Percentiles rank a stretch among this genome's conserved stretches.
Evolutionary conservation across 1,139 yeast genomes (phyloP).

Genomic region (Meyerozyma athensensis): DNA sequence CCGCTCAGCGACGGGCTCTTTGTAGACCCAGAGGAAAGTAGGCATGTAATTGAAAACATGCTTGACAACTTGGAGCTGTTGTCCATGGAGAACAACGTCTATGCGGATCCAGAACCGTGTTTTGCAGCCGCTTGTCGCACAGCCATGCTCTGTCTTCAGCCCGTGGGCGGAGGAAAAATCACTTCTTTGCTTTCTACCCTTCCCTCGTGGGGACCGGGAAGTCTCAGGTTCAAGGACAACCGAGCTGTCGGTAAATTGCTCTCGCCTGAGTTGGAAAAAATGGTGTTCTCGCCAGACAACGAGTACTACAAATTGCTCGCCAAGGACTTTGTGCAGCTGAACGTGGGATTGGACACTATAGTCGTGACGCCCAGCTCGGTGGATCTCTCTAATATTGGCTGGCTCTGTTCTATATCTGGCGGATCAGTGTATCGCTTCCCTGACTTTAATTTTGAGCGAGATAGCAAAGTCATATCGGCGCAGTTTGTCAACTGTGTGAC

Average conservation of each 20-base stretch:
- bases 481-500: slow-evolving; percentile 50
- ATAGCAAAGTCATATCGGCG: slow-evolving; percentile 61
- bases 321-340: slow-evolving; percentile 49
- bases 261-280: slow-evolving; percentile 52
- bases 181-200: slow-evolving; percentile 61
- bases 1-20: slow-evolving; percentile 79
- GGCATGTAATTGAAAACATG: slow-evolving; percentile 61
- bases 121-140: slow-evolving; percentile 76
- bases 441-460: slow-evolving; percentile 64
- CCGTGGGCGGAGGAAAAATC: slow-evolving; percentile 77
- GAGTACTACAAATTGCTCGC: slow-evolving; percentile 62
- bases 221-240: slow-evolving; percentile 52
- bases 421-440: slow-evolving; percentile 67
- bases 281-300: slow-evolving; percentile 53
- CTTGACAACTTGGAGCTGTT: slow-evolving; percentile 54
- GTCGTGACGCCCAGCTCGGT: slow-evolving; percentile 62
- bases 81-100: slow-evolving; percentile 31
- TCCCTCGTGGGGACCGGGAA: slow-evolving; percentile 86
- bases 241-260: slow-evolving; percentile 31
- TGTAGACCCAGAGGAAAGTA: slow-evolving; percentile 69
- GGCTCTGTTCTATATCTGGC: slow-evolving; percentile 65
- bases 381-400: slow-evolving; percentile 72
- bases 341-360: slow-evolving; percentile 75
- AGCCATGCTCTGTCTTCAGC: slow-evolving; percentile 60
- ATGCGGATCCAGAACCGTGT: slow-evolving; percentile 61